Conservation (phyloP, 1,139 yeast species). For the Yamadazyma dendronema region DNA sequence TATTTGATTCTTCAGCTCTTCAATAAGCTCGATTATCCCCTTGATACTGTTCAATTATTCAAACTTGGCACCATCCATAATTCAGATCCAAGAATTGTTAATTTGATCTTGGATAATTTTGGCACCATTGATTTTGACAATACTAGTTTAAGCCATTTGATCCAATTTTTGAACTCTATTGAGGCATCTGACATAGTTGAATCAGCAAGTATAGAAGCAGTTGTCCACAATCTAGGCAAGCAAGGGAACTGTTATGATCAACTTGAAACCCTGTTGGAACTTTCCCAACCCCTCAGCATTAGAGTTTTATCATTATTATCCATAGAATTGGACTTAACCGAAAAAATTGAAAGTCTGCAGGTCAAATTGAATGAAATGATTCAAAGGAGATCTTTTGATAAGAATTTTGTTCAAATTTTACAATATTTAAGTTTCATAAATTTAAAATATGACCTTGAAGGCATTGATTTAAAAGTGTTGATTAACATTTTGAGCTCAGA, state of each 20-base stretch:
- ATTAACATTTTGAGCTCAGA: slow-evolving; percentile 15
- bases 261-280: slow-evolving; percentile 7
- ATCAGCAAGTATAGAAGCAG: slow-evolving; percentile 4
- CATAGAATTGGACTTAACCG: slow-evolving; percentile 6
- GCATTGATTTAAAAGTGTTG: slow-evolving; percentile 17
- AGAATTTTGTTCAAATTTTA: slow-evolving; percentile 8
- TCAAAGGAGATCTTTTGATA: slow-evolving; percentile 4
- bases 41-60: slow-evolving; percentile 10
- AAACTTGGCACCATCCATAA: slow-evolving; percentile 8
- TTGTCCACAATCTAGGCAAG: slow-evolving; percentile 8
- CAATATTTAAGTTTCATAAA: slow-evolving; percentile 14
- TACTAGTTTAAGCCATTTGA: slow-evolving; percentile 14
- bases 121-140: slow-evolving; percentile 4
- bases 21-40: slow-evolving; percentile 9
- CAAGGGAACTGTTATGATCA: slow-evolving; percentile 8
- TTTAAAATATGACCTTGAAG: slow-evolving; percentile 14
- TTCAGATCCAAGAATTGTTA: slow-evolving; percentile 10
- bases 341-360: slow-evolving; percentile 10
- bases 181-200: slow-evolving; percentile 14
- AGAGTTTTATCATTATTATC: slow-evolving; percentile 9
- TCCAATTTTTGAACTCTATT: slow-evolving; percentile 28
- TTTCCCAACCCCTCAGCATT: slow-evolving; percentile 6
- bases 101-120: slow-evolving; percentile 12
- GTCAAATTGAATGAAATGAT: slow-evolving; percentile 9
- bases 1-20: slow-evolving; percentile 12